These are phyloP conservation scores for Metschnikowia reukaufii DNA, from an alignment of 805 yeast genomes.

Conservation along the genomic window DNA sequence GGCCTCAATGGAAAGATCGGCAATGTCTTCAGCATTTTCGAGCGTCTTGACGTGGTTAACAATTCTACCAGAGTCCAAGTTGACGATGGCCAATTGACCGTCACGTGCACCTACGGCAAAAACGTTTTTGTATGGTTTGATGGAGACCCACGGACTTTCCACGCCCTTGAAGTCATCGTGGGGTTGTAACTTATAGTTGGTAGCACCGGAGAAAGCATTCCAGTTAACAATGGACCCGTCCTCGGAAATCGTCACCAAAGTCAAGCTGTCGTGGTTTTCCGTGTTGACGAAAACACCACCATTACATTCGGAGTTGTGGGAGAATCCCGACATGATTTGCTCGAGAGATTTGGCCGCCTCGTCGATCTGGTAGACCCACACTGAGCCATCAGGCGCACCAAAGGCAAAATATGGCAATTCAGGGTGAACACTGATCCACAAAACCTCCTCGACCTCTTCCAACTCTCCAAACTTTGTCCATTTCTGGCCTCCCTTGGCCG, in stretches of 20 bases:
- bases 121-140: constrained; percentile 52
- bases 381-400: constrained; percentile 90
- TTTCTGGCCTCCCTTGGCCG: constrained; percentile 74
- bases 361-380: constrained; percentile 84
- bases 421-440: constrained; percentile 83
- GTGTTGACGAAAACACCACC: constrained; percentile 74
- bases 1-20: constrained; percentile 53
- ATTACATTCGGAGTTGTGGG: constrained; percentile 79
- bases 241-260: constrained; percentile 73
- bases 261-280: constrained; percentile 49
- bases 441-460: constrained; percentile 88
- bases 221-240: constrained; percentile 86
- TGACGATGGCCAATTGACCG: constrained; percentile 79
- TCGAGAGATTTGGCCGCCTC: constrained; percentile 49
- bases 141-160: constrained; percentile 85
- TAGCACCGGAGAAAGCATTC: constrained; percentile 80
- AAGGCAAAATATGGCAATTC: constrained; percentile 79
- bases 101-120: constrained; percentile 85
- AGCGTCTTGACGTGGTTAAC: constrained; percentile 65
- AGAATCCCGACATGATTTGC: constrained; percentile 74
- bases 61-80: constrained; percentile 69
- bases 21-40: constrained; percentile 49
- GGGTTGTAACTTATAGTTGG: constrained; percentile 64
- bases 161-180: constrained; percentile 67
- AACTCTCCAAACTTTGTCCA: constrained; percentile 73